Conservation (phyloP, 2,329 filamentous ascomycete species). For the Cylindrodendrum hubeiense region DNA sequence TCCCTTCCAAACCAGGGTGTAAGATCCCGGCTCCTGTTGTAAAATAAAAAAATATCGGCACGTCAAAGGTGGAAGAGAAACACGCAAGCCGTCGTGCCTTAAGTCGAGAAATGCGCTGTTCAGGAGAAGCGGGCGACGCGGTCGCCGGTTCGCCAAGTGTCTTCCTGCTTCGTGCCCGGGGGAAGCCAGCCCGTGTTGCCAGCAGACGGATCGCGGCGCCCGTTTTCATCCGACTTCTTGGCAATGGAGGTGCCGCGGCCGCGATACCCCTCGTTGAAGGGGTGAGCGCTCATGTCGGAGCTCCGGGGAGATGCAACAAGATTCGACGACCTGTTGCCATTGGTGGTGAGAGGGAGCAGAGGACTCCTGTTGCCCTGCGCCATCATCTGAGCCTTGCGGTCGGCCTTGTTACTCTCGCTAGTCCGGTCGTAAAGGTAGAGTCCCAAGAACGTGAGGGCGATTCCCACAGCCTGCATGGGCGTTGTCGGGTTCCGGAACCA, state of each 20-base stretch:
- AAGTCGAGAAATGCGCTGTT: conserved; percentile 23
- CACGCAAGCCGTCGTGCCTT: background rate
- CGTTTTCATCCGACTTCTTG: conserved; percentile 69
- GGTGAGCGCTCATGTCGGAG: conserved; percentile 50
- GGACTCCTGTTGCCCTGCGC: conserved; percentile 54
- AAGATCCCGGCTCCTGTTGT: conserved; percentile 11
- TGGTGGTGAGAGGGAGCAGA: conserved; percentile 75
- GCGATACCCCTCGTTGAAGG: conserved; percentile 61
- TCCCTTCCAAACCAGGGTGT: conserved; percentile 9
- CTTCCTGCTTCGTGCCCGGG: conserved; percentile 86
- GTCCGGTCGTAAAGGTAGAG: conserved; percentile 97
- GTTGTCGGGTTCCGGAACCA: conserved; percentile 97
- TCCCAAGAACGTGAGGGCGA: conserved; percentile 89
- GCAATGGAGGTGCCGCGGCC: conserved; percentile 50
- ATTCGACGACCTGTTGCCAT: conserved; percentile 40
- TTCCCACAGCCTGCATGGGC: conserved; percentile 83
- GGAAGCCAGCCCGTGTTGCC: conserved; percentile 72
- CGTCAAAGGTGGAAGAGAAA: conserved; percentile 13
- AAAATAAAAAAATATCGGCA: conserved; percentile 3
- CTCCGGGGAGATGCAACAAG: conserved; percentile 39
- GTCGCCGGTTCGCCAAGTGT: conserved; percentile 75
- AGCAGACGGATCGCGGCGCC: conserved; percentile 56
- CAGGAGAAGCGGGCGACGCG: conserved; percentile 42
- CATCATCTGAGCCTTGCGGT: conserved; percentile 81
- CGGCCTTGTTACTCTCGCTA: conserved; percentile 87